Evolutionary conservation across 2,329 filamentous ascomycete genomes (phyloP).

Genomic region (Xylaria sp.): DNA sequence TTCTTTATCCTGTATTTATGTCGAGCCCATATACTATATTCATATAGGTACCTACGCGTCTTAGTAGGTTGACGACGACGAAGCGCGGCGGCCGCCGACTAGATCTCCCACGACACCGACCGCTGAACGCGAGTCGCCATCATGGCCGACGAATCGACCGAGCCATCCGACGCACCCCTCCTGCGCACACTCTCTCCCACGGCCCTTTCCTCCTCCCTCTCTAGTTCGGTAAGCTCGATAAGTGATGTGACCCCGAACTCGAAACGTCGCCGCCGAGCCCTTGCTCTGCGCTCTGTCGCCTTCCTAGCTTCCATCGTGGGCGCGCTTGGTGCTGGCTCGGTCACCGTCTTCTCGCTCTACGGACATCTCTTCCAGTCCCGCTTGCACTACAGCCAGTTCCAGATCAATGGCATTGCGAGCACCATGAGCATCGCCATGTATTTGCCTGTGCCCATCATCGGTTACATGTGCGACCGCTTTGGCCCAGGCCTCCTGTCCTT

Average conservation of each 20-base stretch:
- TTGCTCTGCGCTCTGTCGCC: constrained; percentile 55
- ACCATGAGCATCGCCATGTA: constrained; percentile 90
- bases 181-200: constrained; percentile 47
- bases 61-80: neutral
- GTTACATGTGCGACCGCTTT: constrained; percentile 90
- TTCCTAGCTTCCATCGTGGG: constrained; percentile 66
- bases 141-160: constrained; percentile 41
- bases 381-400: constrained; percentile 87
- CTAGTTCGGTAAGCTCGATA: constrained; percentile 46
- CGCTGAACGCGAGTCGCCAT: constrained; percentile 21
- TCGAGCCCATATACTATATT: neutral
- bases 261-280: constrained; percentile 42
- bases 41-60: neutral
- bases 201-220: constrained; percentile 40
- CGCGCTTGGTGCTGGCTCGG: constrained; percentile 84
- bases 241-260: constrained; percentile 42
- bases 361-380: constrained; percentile 88
- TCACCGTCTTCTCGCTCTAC: constrained; percentile 94
- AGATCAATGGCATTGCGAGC: constrained; percentile 89
- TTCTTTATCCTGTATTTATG: neutral
- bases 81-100: neutral
- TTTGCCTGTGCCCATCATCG: constrained; percentile 87
- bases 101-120: constrained; percentile 9
- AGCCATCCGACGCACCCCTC: constrained; percentile 43
- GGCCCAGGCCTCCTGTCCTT: constrained; percentile 82